Base-by-base conservation (phyloP, 2,329 filamentous ascomycete species). In the Xylaria sp. region DNA sequence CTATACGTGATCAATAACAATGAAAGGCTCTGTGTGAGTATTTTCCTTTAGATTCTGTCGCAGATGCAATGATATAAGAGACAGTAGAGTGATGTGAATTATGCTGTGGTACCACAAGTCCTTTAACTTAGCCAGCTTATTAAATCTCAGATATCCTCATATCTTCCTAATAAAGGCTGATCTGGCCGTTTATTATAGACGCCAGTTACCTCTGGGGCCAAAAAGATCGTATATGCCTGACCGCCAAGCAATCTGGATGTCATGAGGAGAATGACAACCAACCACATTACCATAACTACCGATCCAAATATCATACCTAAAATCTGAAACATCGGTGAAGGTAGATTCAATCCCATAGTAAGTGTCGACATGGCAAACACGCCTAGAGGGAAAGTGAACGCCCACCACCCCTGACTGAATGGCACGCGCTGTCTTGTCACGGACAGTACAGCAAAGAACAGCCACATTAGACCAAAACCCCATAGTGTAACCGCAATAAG, bases 391-490 rank as follows among this genome's bases (percentile, higher is more conserved):
- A 82, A 82, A 1, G 80, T 82, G 56, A 81, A 80, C 0, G 78
- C 79, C 80, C 80, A 82, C 77, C 79, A 82, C 42, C 79, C 79
- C 74, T 81, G 78, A 63, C 80, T 81, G 71, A 81, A 81, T 11
- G 79, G 78, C 19, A 80, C 75, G 67, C 67, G 45, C 79, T 74
- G 66, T 76, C 79, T 63, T 19, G 46, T 62, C 14, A 70, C 62
- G 17, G 64, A 64, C 7, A 80, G 74, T 52, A 80, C 71, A 3
- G 80, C 80, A 55, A 80, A 81, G 8, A 72, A 76, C 4, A 82
- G 67, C 78, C 80, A 81, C 2, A 80, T 69, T 5, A 82, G 71
- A 2, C 75, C 80, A 52, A 82, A 81, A 0, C 78, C 79, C 77
- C 78, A 82, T 74, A 82, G 78, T 31, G 79, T 63, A 11, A 82